Base-by-base conservation (phyloP, 2,329 filamentous ascomycete genomes). In the Exophiala viscosa region DNA sequence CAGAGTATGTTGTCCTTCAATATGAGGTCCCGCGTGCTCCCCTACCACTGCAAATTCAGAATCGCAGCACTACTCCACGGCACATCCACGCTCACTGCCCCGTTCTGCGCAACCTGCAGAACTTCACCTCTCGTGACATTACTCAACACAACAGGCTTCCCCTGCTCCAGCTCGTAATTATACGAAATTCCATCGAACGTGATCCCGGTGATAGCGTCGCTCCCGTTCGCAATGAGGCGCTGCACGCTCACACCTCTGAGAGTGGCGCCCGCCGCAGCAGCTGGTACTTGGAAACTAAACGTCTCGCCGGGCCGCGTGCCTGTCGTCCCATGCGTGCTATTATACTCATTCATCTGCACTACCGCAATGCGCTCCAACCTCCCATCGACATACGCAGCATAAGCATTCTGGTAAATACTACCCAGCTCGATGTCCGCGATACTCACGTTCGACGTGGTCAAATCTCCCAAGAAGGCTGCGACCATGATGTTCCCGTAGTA, bases 401-500 rank as follows among this genome's bases (percentile, higher is more conserved):
- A 85, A 6, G 79, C 80, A 3, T 77, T 71, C 46, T 82, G 73
- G 33, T 57, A 50, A 18, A 44, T 54, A 28, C 35, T 59, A 8
- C 48, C 55, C 8, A 79, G 66, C 0, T 72, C 70, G 5, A 84
- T 62, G 45, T 78, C 72, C n/a, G 72, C 69, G 18, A 85, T 70
- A 10, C 71, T 70, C 2, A 78, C 70, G 11, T 67, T 61, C 7
- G 45, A 49, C 13, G 52, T 39, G 3, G 42, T 58, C 18, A 57
- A 17, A 51, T 77, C 66, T 1, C 77, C 76, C 2, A 86, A 65
- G 60, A 82, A 78, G 1, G 76, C 74, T 0, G 83, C 81, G 1
- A 81, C 79, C 31, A 77, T 77, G 13, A 84, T 69, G 64, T 80
- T 81, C 13, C 80, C 82, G 60, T 86, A 86, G 65, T 84, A 87